Evolutionary conservation across 2,329 filamentous ascomycete species (phyloP).

Genomic region (Daldinia sp.): DNA sequence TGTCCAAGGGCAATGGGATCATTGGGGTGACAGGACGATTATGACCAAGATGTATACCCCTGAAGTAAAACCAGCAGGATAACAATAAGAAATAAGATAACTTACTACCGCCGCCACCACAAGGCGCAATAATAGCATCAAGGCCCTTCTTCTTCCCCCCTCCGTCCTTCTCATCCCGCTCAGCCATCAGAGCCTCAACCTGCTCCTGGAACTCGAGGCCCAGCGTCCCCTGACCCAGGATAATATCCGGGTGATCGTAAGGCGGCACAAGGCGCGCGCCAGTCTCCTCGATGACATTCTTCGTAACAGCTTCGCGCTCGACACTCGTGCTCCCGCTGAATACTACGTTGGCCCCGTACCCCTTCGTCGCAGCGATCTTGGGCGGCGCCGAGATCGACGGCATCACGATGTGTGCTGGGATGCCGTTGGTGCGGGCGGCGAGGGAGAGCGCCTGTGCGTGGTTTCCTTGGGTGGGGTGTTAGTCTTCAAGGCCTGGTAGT

Average conservation of each 20-base stretch:
- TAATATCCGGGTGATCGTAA: conserved; percentile 91
- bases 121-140: conserved; percentile 80
- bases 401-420: conserved; percentile 92
- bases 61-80: neutral
- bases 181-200: conserved; percentile 62
- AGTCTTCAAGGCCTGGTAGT: no score
- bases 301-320: conserved; percentile 82
- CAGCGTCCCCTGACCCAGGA: conserved; percentile 91
- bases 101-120: conserved; percentile 79
- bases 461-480: no score
- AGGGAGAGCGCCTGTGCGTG: conserved; percentile 93
- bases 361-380: conserved; percentile 84
- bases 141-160: conserved; percentile 51
- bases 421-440: conserved; percentile 75
- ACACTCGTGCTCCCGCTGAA: conserved; percentile 82
- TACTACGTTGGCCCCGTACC: conserved; percentile 79
- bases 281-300: conserved; percentile 72
- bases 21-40: no score
- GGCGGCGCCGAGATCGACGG: conserved; percentile 82
- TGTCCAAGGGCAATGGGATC: no score
- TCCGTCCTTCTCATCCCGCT: conserved; percentile 34
- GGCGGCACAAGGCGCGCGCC: conserved; percentile 84
- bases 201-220: conserved; percentile 84
- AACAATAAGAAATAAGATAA: neutral
- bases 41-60: no score